A percentile compares a stretch with the other conserved stretches of the same genome.
Evolutionary conservation across 140 eudicot genomes (phyloP).

Genomic region (Anethum foeniculum): DNA sequence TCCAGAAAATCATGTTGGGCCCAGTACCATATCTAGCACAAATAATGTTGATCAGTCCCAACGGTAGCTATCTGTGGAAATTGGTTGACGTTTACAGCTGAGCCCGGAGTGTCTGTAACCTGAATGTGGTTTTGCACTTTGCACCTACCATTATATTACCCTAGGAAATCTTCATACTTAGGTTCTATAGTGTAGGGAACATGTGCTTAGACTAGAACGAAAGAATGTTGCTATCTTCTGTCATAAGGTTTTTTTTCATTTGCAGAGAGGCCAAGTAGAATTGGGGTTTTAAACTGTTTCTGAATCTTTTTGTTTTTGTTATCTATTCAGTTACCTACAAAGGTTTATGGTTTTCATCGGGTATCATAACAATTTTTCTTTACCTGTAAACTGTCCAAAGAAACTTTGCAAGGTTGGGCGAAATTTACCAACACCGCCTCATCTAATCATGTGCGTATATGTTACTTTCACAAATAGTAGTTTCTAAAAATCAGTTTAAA

Average conservation of each 20-base stretch:
- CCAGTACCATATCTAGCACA: constrained; percentile 32
- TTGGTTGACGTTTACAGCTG: background rate
- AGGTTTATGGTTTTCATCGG: background rate
- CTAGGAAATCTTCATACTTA: constrained; percentile 10
- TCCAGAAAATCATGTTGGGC: constrained; percentile 49
- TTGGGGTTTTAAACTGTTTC: background rate
- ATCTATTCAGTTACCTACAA: background rate
- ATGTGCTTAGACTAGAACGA: background rate
- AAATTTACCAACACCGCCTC: too few species aligned
- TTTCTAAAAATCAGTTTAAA: too few species aligned
- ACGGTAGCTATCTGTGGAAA: constrained; percentile 26
- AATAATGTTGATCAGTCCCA: constrained; percentile 46
- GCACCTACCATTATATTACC: background rate
- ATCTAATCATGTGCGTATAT: too few species aligned
- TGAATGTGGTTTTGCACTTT: constrained; percentile 1
- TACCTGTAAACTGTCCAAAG: background rate
- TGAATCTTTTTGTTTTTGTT: background rate
- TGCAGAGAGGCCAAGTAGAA: background rate
- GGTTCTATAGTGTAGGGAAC: constrained; percentile 1
- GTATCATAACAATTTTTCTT: background rate
- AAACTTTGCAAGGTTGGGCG: too few species aligned
- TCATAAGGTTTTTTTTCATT: background rate
- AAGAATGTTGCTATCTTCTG: background rate
- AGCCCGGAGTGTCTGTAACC: background rate
- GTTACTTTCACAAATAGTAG: too few species aligned